phyloP scores from a whole-genome alignment of 1,139 yeast species.

The Candida buenavistaensis region DNA sequence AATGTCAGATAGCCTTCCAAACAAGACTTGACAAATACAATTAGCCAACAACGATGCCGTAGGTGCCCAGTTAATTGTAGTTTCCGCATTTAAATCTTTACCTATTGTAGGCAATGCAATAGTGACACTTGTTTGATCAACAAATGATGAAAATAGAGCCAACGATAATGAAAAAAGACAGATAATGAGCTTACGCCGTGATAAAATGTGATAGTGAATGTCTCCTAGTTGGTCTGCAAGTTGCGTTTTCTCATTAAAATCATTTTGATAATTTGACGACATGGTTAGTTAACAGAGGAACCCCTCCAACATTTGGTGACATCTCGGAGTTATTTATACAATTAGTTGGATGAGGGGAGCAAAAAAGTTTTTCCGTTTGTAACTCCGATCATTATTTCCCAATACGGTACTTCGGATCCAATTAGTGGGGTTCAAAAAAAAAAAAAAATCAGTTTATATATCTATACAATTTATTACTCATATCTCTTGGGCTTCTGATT shows the following conservation, averaged over 20 bases:
- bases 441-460: no score
- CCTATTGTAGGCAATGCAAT: constrained; percentile 45
- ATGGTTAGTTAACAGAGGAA: no score
- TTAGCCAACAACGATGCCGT: constrained; percentile 48
- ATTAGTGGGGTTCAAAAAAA: no score
- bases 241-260: constrained; percentile 5
- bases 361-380: no score
- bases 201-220: constrained; percentile 29
- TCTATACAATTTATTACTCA: no score
- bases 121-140: constrained; percentile 44
- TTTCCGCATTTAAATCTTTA: constrained; percentile 33
- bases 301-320: no score
- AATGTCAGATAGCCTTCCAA: constrained; percentile 43
- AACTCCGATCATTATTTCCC: no score
- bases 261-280: no score
- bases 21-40: constrained; percentile 43
- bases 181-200: constrained; percentile 23
- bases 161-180: constrained; percentile 27
- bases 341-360: not conserved
- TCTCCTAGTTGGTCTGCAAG: constrained; percentile 26
- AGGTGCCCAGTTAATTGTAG: constrained; percentile 49
- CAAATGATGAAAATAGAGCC: constrained; percentile 35
- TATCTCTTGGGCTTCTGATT: no score
- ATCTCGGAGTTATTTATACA: not conserved
- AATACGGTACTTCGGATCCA: no score